Evolutionary conservation across 805 yeast genomes (phyloP).

Genomic region (Kluyveromyces dobzhanskii): DNA sequence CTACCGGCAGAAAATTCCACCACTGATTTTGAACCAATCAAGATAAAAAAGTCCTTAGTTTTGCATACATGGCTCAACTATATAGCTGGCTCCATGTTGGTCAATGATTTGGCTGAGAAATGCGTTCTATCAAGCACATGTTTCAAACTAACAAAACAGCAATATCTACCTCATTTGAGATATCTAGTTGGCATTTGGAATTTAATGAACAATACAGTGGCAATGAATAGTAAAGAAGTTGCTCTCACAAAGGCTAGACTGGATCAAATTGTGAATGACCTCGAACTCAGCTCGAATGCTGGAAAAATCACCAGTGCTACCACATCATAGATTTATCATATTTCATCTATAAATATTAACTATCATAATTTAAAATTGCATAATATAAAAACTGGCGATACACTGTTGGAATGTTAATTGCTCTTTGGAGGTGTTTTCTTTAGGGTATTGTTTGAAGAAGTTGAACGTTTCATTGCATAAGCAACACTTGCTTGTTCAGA

Average conservation of each 20-base stretch:
- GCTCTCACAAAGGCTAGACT: slow-evolving; percentile 20
- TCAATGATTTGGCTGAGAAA: slow-evolving; percentile 21
- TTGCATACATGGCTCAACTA: slow-evolving; percentile 23
- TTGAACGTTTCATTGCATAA: slow-evolving; percentile 23
- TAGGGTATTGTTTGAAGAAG: slow-evolving; percentile 8
- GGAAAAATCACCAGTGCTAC: too few species aligned
- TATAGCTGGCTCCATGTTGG: slow-evolving; percentile 23
- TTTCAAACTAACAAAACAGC: slow-evolving; percentile 21
- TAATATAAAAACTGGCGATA: too few species aligned
- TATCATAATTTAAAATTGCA: too few species aligned
- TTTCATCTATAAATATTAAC: too few species aligned
- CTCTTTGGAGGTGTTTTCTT: too few species aligned
- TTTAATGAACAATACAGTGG: slow-evolving; percentile 24
- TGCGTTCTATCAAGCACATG: slow-evolving; percentile 21
- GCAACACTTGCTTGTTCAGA: slow-evolving; percentile 28
- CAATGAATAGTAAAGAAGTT: slow-evolving; percentile 25
- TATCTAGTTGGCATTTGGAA: slow-evolving; percentile 28
- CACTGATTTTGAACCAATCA: slow-evolving; percentile 1
- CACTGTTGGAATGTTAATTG: too few species aligned
- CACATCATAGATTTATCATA: too few species aligned
- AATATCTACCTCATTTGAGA: slow-evolving; percentile 14
- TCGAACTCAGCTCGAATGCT: background rate
- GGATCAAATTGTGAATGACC: slow-evolving; percentile 12
- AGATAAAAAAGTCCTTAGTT: slow-evolving; percentile 21
- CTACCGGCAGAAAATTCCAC: slow-evolving; percentile 3